These are phyloP conservation scores for Phytophthora rubi DNA, from an alignment of 352 stramenopile species.

Conservation along the genomic window DNA sequence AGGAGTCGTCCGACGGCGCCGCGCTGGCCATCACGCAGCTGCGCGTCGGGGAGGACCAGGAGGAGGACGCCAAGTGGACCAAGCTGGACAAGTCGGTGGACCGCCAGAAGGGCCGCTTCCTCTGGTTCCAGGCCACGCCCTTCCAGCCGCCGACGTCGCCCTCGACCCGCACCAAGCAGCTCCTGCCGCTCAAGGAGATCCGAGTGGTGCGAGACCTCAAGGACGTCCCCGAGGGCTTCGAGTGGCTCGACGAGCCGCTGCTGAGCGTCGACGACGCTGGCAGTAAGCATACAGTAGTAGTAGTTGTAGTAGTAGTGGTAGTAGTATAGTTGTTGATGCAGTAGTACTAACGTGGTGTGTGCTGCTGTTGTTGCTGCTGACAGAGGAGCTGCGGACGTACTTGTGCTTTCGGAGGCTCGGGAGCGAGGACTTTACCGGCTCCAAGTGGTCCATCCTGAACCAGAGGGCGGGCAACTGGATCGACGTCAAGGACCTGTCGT, in stretches of 20 bases:
- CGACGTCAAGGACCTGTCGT: constrained; percentile 79
- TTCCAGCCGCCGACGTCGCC: constrained; percentile 32
- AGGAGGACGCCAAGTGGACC: constrained; percentile 40
- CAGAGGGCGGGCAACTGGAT: constrained; percentile 83
- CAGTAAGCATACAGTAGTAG: constrained; percentile 29
- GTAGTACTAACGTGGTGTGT: neutral
- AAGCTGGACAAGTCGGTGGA: constrained; percentile 84
- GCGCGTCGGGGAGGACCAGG: constrained; percentile 42
- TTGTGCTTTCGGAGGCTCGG: constrained; percentile 75
- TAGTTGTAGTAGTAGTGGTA: neutral
- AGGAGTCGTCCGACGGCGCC: constrained; percentile 11
- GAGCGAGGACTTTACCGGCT: constrained; percentile 67
- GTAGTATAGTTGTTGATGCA: neutral
- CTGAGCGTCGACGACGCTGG: constrained; percentile 44
- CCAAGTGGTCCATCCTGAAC: constrained; percentile 74
- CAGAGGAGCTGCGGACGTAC: constrained; percentile 68
- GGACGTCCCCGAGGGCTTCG: constrained; percentile 74
- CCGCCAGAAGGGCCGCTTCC: constrained; percentile 56
- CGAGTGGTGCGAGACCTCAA: constrained; percentile 70
- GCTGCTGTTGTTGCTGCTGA: constrained; percentile 4
- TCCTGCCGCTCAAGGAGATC: constrained; percentile 82
- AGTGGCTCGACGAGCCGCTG: constrained; percentile 58
- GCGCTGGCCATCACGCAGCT: constrained; percentile 60
- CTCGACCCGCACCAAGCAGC: constrained; percentile 6
- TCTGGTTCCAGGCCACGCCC: constrained; percentile 64